These are phyloP conservation scores for Tillandsia leiboldiana DNA, from an alignment of 176 grass and related monocot genomes.

Conservation along the genomic window DNA sequence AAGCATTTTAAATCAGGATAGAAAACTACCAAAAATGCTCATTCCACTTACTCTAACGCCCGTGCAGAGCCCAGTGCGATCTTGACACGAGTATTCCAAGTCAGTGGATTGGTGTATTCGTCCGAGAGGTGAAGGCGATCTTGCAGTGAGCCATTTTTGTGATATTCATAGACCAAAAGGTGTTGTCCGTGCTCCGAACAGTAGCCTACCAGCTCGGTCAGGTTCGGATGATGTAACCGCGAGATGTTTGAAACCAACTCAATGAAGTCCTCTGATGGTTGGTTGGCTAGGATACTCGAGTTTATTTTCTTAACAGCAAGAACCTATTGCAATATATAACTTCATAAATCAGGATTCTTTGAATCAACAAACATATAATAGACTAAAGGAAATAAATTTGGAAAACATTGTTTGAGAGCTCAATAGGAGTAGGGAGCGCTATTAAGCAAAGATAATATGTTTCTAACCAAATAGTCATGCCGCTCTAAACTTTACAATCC, in stretches of 20 bases:
- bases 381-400: no score
- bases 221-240: conserved; percentile 66
- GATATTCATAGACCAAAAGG: conserved; percentile 83
- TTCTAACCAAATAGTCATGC: no score
- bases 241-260: conserved; percentile 64
- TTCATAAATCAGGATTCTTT: neutral
- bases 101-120: conserved; percentile 76
- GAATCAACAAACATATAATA: neutral
- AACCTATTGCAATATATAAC: conserved; percentile 38
- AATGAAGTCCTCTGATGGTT: conserved; percentile 77
- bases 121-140: conserved; percentile 82
- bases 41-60: conserved; percentile 77
- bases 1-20: conserved; percentile 6
- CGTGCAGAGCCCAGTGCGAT: conserved; percentile 92
- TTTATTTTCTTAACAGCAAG: conserved; percentile 90
- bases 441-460: no score
- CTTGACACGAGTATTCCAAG: conserved; percentile 77
- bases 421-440: no score
- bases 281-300: conserved; percentile 51
- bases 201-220: conserved; percentile 80
- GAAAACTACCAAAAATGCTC: neutral
- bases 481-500: no score
- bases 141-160: conserved; percentile 80
- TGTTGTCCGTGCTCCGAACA: conserved; percentile 88
- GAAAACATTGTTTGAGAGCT: no score